Conservation (phyloP, 371 early-diverging fungal species). For the Choanephora cucurbitarum region DNA sequence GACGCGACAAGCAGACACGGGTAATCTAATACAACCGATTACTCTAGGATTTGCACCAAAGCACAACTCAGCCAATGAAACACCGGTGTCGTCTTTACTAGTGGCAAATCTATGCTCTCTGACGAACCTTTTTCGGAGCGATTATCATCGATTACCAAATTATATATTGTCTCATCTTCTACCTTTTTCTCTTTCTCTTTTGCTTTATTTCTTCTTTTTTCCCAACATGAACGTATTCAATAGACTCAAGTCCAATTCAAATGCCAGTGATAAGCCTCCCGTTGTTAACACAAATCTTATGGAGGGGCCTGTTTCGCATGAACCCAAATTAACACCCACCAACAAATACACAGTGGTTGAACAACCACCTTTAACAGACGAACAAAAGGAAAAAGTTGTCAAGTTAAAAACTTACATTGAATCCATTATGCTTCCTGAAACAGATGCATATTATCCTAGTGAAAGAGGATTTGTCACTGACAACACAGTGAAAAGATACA, state of each 20-base stretch:
- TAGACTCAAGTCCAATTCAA: constrained; percentile 29
- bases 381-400: constrained; percentile 47
- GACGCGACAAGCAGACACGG: too few species aligned
- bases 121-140: constrained; percentile 5
- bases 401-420: constrained; percentile 52
- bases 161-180: neutral
- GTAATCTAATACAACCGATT: constrained; percentile 14
- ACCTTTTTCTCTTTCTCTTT: constrained; percentile 4
- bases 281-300: constrained; percentile 15
- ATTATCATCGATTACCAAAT: constrained; percentile 8
- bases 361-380: constrained; percentile 39
- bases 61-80: constrained; percentile 8
- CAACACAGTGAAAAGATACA: constrained; percentile 65
- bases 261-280: constrained; percentile 19
- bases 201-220: neutral
- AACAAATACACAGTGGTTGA: constrained; percentile 20
- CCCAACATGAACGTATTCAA: constrained; percentile 24
- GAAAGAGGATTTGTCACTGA: constrained; percentile 61
- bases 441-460: constrained; percentile 49
- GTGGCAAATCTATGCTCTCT: neutral
- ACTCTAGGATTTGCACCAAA: neutral
- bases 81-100: neutral
- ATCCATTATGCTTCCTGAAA: constrained; percentile 49
- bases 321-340: constrained; percentile 40
- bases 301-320: constrained; percentile 32